Base-by-base conservation (phyloP, 1,284 basidiomycete genomes). In the Leccinum pallidistipes region DNA sequence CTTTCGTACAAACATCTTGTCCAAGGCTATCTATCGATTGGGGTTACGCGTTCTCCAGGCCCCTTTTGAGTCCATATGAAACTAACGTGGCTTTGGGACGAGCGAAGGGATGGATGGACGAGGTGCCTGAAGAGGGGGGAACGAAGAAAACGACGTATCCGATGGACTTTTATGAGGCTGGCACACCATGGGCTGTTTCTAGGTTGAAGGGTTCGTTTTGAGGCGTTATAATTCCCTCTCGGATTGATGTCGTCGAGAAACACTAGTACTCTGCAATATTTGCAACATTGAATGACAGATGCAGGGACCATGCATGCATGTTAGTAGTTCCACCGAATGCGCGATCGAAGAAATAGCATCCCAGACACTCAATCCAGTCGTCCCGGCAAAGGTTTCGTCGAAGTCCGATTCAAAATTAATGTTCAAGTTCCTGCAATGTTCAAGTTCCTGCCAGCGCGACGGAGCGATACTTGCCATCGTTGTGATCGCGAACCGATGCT, bases 21-120 rank as follows among this genome's bases (percentile, higher is more conserved):
- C 97, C 97, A 2, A 86, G 97, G 14, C 78, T 99, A 56, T 96
- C 94, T 7, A 99, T 99, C 64, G 97, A 99, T 74, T 99, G 97
- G 97, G 95, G 95, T 2, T 95, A 95, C 71, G 97, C 97, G 0
- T 99, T 99, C 77, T 81, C 90, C 56, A 83, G 85, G 32, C 97
- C 97, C 0, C 79, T 99, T 52, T 79, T 99, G 31, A 97, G 89
- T 67, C 95, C 97, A 0, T 99, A 98, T 74, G 97, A 99, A 77
- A 91, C 94, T 0, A 89, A 90, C 9, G 92, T 98, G 3, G 94
- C 91, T 5, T 80, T 97, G 0, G 93, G 94, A 1, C 82, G 84
- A 65, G 80, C 86, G 16, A 76, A 78, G 18, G 87, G 86, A 32
- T 92, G 91, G 91, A 83, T 82, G 76, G 77, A 79, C 21, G 77